Percentiles rank a stretch among this genome's conserved stretches.
phyloP scores from a whole-genome alignment of 2,329 filamentous ascomycete genomes.

The Penicillium thymicola region DNA sequence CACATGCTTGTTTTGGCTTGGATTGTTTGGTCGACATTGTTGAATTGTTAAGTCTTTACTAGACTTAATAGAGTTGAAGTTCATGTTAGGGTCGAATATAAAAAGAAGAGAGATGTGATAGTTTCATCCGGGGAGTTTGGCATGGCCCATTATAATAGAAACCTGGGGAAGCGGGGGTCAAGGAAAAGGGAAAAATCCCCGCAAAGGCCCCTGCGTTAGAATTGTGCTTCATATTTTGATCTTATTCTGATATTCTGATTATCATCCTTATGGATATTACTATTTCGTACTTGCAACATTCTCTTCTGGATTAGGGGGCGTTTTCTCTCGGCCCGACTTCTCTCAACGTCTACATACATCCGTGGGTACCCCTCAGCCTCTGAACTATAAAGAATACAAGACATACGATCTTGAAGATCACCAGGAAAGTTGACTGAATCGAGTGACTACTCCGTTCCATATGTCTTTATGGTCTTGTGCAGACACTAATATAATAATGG shows the following conservation, averaged over 20 bases:
- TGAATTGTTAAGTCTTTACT: conserved; percentile 14
- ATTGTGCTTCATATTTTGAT: neutral
- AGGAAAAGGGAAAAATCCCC: conserved; percentile 6
- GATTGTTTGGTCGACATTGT: conserved; percentile 19
- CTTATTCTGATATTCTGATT: neutral
- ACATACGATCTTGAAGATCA: neutral
- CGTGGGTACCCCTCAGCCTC: neutral
- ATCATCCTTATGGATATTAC: neutral
- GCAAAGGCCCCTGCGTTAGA: conserved; percentile 13
- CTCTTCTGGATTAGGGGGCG: neutral
- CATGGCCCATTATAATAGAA: neutral
- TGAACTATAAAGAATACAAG: neutral
- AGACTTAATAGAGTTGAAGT: neutral
- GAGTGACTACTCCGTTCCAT: neutral
- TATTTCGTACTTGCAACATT: neutral
- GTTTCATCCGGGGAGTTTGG: neutral
- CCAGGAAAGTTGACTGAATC: neutral
- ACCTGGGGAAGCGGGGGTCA: conserved; percentile 20
- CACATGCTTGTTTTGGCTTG: conserved; percentile 38
- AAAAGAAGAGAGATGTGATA: neutral
- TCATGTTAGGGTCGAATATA: neutral
- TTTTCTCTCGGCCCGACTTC: conserved; percentile 1
- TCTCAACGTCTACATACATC: neutral
- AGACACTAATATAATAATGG: neutral
- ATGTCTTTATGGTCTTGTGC: neutral